Evolutionary conservation across 345 rosid genomes (phyloP), one percentile per base, ranked within the genome.

Genomic region (Bruguiera parviflora): DNA sequence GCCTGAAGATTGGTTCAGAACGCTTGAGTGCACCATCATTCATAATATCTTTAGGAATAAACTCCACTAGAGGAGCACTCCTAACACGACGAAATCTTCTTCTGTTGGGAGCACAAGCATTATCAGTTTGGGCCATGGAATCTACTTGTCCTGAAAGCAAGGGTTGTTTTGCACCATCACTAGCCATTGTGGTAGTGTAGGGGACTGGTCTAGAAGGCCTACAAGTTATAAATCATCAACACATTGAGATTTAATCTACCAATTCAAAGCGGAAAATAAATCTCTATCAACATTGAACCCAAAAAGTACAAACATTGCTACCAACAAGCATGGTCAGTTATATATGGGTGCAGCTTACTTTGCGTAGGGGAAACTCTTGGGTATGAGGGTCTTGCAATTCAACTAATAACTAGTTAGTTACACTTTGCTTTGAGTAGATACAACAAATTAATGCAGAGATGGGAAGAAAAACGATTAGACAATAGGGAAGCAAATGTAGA

Each of bases 21-120:
- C 57, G 77, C 62, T 80, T 83, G 22, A 80, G 63, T 63, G 66
- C 52, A 3, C 62, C 78, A 53, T 53, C 25, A 37, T 43, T 77
- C 1, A 53, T 56, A 31, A 65, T 69, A 24, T 74, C 83, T 25
- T 62, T 63, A 59, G 68, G 73, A 72, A 58, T 16, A n/a, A 49
- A 70, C 22, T 87, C 92, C 13, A 85, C 77, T 5, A 77, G 77
- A 29, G 99, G 96, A 81, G 96, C 89, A 77, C 96, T 92, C 82
- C 63, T 84, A 79, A 74, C 68, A 55, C 85, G 92, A 49, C 88
- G 86, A 52, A 80, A 9, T 70, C 90, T 79, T 78, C 86, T 79
- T 73, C 73, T 81, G 62, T 68, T 70, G 7, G 78, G 76, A 52
- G 75, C 62, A 55, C 37, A 25, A 57, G 66, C 75, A 46, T 59